These are phyloP conservation scores for Castanea mollissima DNA, from an alignment of 306 rosid genomes.

Conservation along the genomic window DNA sequence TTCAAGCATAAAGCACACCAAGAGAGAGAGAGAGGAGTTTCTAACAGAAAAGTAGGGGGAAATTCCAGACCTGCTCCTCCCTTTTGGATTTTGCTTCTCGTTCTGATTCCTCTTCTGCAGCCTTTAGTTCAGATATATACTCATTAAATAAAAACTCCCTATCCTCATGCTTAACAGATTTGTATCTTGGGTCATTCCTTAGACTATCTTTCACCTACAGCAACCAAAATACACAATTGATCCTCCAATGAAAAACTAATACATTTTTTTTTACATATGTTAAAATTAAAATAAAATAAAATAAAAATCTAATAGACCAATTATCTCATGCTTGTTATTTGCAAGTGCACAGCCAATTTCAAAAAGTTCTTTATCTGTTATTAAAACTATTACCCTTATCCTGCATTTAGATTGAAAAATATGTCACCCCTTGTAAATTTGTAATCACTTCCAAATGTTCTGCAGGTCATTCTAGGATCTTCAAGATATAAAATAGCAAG, in stretches of 20 bases:
- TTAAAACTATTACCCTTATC: neutral
- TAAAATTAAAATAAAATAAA: neutral
- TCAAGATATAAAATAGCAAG: no score
- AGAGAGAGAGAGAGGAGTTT: neutral
- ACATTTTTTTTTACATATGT: neutral
- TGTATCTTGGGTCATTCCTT: constrained; percentile 82
- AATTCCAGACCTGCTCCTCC: constrained; percentile 78
- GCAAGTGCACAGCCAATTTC: neutral
- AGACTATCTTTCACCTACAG: constrained; percentile 80
- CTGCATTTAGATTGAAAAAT: neutral
- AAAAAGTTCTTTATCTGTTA: neutral
- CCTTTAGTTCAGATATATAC: constrained; percentile 76
- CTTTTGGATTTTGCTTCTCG: constrained; percentile 72
- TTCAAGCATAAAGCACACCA: neutral
- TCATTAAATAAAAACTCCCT: constrained; percentile 75
- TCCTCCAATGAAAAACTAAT: neutral
- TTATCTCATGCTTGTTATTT: no score
- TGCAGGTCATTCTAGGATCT: neutral
- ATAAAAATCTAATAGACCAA: neutral
- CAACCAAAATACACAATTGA: constrained; percentile 28
- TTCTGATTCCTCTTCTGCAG: constrained; percentile 70
- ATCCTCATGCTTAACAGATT: constrained; percentile 78
- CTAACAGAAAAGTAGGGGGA: neutral
- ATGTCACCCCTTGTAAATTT: neutral
- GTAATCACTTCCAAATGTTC: neutral